Base-by-base conservation (phyloP, 148 eudicot genomes). In the Vaccinium corymbosum region DNA sequence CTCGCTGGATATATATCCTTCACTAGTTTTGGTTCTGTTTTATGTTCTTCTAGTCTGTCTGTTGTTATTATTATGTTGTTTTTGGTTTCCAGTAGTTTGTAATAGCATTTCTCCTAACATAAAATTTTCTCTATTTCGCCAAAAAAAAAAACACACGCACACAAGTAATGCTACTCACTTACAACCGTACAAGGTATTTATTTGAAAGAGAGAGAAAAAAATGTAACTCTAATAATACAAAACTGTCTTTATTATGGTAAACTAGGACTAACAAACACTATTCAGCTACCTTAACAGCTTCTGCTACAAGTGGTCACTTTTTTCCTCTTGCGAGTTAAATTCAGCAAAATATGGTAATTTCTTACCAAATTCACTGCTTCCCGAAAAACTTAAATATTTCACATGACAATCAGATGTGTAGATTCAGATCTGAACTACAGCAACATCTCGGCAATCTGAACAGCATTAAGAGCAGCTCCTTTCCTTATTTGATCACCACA, bases 401-500 rank as follows among this genome's bases (percentile, higher is more conserved):
- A 49, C 14, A 38, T 14, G 75, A 27, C 1, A 12, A 6, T 48
- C 50, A 68, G 70, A 10, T 10, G 64, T 3, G 71, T 59, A 81
- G 84, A 32, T 53, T 20, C 17, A 50, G 78, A 81, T 51, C 82
- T 20, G 82, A 49, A 61, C 85, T 93, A 93, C 70, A 97, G 87
- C 88, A 97, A 87, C 95, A 94, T 90, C 90, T 97, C 99, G 22
- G 99, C 99, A 85, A 97, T 94, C 92, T 94, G 99, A 80, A 97
- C 87, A 62, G 97, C 98, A 72, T 94, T 97, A 25, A 97, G 98
- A 68, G 95, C 98, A 46, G 98, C 98, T 84, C 98, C 98, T 88
- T 96, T 96, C 84, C 98, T 94, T 86, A 97, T 97, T 90, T 97
- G 99, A 92, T 95, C 98, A 82, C 98, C 97, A 84, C 99, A 97